Base-by-base conservation (phyloP, 768 basidiomycete species). In the Tulasnella sp. region DNA sequence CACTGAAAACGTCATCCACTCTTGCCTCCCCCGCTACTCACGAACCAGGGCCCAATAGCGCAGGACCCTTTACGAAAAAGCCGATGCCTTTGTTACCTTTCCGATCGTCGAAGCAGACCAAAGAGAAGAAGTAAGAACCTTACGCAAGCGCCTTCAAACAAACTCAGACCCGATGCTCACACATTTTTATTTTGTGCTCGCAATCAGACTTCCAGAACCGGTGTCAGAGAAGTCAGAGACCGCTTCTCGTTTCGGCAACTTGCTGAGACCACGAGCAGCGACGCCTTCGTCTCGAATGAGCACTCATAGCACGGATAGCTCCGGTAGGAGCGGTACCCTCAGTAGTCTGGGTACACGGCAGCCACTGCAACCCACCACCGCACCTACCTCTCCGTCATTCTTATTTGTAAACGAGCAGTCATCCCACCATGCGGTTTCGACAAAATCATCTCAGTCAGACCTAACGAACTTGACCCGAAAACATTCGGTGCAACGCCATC, bases 71-170 rank as follows among this genome's bases (percentile, higher is more conserved):
- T 11, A 3, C 46, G 46, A 59, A 59, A 42, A 59, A 59, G 48
- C 48, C 24, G 15, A n/a, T 50, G 46, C 57, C 57, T 43, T 46
- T 56, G 49, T 43, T 59, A 38, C 57, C 57, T 22, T 59, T 59
- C 42, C 57, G 57, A 46, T 30, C n/a, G n/a, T n/a, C 57, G 21
- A 59, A 59, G 42, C 31, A 25, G 15, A 22, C 27, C 2, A 51
- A 34, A 27, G 57, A 59, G 2, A 50, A 49, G 46, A 59, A 38
- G 57, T 59, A 31, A 49, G 57, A n/a, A 21, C 15, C 10, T 29
- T 29, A 24, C 42, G 21, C 34, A 38, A 38, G 15, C 5, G 34
- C 7, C 34, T 15, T 7, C 46, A 48, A 21, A 7, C 27, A 48
- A 48, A 21, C 5, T 48, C n/a, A n/a, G 19, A 21, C 46, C n/a